Evolutionary conservation across 2,329 filamentous ascomycete genomes (phyloP).

Genomic region (Verticillium isaacii): DNA sequence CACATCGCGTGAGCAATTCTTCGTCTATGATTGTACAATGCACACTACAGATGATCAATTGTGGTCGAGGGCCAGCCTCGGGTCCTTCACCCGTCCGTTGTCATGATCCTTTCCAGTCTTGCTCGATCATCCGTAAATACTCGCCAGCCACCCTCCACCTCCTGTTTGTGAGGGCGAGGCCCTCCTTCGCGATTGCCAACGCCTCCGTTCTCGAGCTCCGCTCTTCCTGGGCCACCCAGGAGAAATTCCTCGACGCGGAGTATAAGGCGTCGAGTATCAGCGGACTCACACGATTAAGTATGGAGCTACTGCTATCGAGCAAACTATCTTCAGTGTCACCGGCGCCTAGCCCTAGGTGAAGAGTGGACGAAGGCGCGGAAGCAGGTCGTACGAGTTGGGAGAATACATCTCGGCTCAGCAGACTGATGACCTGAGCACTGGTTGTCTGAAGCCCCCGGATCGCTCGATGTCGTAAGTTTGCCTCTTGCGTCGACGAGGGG

Average conservation of each 20-base stretch:
- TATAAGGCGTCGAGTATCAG: conserved; percentile 32
- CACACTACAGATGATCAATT: background rate
- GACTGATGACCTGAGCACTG: conserved; percentile 19
- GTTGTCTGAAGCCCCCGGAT: conserved; percentile 25
- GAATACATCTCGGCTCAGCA: conserved; percentile 19
- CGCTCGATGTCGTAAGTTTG: conserved; percentile 25
- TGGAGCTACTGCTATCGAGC: background rate
- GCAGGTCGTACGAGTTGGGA: conserved; percentile 15
- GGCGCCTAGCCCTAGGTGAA: background rate
- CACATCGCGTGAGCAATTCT: background rate
- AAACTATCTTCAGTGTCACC: background rate
- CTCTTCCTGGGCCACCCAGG: conserved; percentile 31
- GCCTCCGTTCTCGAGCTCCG: conserved; percentile 22
- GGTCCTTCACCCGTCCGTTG: background rate
- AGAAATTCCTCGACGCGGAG: conserved; percentile 26
- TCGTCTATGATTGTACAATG: background rate
- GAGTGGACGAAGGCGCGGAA: conserved; percentile 11
- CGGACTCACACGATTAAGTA: conserved; percentile 19
- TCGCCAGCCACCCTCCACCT: conserved; percentile 31
- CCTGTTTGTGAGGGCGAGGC: conserved; percentile 20
- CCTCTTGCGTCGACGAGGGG: conserved; percentile 15
- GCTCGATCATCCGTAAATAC: conserved; percentile 27
- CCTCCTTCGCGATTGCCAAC: conserved; percentile 22
- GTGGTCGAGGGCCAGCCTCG: background rate
- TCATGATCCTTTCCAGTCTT: conserved; percentile 24